A percentile compares a stretch with the other conserved stretches of the same genome.
Conservation (phyloP, 805 yeast species). For the Lipomyces kockii region DNA sequence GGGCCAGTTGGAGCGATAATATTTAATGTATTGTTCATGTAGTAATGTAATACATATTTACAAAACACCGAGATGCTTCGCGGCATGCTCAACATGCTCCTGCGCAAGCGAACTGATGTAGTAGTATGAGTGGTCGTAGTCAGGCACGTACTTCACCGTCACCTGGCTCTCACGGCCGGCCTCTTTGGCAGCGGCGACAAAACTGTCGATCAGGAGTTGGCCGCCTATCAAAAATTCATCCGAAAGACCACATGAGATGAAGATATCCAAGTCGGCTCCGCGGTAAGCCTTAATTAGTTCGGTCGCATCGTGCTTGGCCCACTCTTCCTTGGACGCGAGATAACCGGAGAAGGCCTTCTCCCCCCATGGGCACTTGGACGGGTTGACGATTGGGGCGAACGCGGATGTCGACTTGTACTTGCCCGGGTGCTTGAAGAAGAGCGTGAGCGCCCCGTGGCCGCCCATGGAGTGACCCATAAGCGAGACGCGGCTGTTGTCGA, state of each 20-base stretch:
- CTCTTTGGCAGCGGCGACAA: constrained; percentile 63
- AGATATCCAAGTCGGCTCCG: constrained; percentile 62
- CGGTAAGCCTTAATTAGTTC: constrained; percentile 63
- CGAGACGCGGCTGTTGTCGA: constrained; percentile 65
- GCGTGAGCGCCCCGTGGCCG: constrained; percentile 86
- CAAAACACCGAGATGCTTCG: constrained; percentile 53
- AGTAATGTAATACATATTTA: not conserved
- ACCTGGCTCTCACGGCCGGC: constrained; percentile 65
- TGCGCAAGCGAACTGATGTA: constrained; percentile 79
- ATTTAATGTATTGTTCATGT: not conserved
- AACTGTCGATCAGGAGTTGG: constrained; percentile 77
- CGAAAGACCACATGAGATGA: constrained; percentile 80
- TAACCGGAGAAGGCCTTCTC: constrained; percentile 79
- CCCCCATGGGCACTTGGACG: constrained; percentile 84
- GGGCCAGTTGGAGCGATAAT: not conserved
- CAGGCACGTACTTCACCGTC: constrained; percentile 67
- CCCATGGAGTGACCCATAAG: constrained; percentile 99
- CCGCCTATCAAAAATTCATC: constrained; percentile 70
- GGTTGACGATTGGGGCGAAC: constrained; percentile 88
- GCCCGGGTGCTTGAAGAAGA: constrained; percentile 70
- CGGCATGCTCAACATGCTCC: constrained; percentile 86
- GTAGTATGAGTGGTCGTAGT: constrained; percentile 90
- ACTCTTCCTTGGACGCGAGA: constrained; percentile 64
- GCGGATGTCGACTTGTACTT: constrained; percentile 81
- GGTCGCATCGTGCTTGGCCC: constrained; percentile 87